A percentile compares a stretch with the other conserved stretches of the same genome.
Conservation (phyloP, 495 filamentous ascomycete genomes). For the Talaromyces wortmannii region DNA sequence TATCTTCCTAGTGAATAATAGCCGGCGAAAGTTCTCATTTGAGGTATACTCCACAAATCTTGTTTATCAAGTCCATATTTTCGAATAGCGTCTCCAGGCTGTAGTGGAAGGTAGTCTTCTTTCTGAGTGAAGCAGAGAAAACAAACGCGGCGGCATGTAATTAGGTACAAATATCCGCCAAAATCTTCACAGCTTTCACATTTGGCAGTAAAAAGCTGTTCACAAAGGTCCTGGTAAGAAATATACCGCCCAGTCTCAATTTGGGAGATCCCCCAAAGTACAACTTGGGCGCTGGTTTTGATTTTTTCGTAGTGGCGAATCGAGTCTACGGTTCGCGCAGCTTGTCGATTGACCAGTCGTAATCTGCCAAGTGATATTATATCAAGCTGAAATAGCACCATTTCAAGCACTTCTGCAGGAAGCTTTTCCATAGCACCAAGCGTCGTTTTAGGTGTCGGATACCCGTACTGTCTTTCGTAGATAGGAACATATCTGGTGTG, state of each 20-base stretch:
- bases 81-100: constrained; percentile 4
- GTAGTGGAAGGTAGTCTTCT: constrained; percentile 15
- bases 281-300: constrained; percentile 7
- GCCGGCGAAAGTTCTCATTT: constrained; percentile 13
- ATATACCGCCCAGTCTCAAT: constrained; percentile 17
- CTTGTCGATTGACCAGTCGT: constrained; percentile 15
- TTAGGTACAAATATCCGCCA: constrained; percentile 26
- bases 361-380: constrained; percentile 13
- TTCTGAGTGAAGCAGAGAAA: constrained; percentile 24
- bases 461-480: neutral
- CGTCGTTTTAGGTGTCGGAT: neutral
- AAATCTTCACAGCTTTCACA: constrained; percentile 25
- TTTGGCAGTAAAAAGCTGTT: constrained; percentile 20
- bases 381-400: constrained; percentile 13
- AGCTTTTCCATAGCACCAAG: constrained; percentile 15
- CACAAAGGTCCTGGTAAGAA: constrained; percentile 17
- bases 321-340: constrained; percentile 10
- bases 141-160: constrained; percentile 29
- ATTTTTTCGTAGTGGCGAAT: constrained; percentile 14
- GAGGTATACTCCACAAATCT: constrained; percentile 10
- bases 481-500: neutral
- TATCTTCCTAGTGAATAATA: constrained; percentile 12
- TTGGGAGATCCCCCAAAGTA: constrained; percentile 19
- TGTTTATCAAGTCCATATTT: constrained; percentile 13
- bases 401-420: constrained; percentile 15